phyloP scores from a whole-genome alignment of 1,284 basidiomycete genomes.

The Irpex lacteus region DNA sequence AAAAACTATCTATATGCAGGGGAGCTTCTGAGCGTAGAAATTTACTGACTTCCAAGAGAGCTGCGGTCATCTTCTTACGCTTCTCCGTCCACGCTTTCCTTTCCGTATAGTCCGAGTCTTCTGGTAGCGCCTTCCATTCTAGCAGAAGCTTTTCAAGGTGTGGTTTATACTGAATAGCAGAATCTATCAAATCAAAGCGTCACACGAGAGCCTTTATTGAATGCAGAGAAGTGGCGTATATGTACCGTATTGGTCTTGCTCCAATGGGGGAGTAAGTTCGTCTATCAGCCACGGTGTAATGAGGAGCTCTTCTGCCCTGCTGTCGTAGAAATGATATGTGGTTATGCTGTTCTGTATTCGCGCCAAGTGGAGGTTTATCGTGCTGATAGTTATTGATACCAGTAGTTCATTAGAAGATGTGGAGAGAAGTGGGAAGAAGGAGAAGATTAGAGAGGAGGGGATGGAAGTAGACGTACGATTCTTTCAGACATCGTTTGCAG shows the following conservation, averaged over 20 bases:
- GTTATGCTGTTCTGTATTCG: too few species aligned
- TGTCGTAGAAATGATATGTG: too few species aligned
- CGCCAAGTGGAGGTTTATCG: background rate
- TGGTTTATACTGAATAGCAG: background rate
- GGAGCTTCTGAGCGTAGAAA: background rate
- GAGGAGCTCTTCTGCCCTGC: too few species aligned
- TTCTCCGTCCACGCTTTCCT: background rate
- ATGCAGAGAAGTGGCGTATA: background rate
- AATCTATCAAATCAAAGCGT: background rate
- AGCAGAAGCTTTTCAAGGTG: background rate
- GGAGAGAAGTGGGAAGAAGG: background rate
- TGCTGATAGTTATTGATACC: background rate
- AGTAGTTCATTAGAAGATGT: background rate
- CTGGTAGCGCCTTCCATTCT: background rate
- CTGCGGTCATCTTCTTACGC: background rate
- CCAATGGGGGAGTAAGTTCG: background rate
- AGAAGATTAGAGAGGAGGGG: background rate
- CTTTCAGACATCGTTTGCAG: background rate
- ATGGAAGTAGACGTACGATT: background rate
- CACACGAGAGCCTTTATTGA: background rate
- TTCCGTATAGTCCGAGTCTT: background rate
- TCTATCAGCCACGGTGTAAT: too few species aligned
- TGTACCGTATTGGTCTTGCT: background rate
- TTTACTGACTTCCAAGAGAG: background rate
- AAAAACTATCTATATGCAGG: background rate